These are phyloP conservation scores for Myxozyma melibiosi DNA, from an alignment of 805 yeast species.

Conservation along the genomic window DNA sequence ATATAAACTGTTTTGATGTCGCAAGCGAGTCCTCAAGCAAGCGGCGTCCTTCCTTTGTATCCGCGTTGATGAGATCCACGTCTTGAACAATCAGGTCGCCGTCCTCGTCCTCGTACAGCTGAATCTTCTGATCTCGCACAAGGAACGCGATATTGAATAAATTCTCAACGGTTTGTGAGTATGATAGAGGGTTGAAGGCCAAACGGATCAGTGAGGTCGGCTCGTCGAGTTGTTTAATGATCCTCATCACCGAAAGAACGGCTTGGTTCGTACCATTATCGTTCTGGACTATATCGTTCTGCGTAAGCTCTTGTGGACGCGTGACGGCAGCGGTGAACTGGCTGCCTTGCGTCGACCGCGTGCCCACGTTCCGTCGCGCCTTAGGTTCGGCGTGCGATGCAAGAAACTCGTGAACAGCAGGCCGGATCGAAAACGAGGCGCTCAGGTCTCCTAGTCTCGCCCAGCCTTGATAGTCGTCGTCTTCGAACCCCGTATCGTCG, in stretches of 20 bases:
- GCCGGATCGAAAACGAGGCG: conserved; percentile 6
- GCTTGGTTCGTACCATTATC: conserved; percentile 22
- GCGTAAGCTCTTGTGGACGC: conserved; percentile 13
- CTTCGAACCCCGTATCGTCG: conserved; percentile 16
- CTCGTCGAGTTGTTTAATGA: conserved; percentile 7
- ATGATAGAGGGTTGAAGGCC: conserved; percentile 74
- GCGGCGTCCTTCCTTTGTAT: not conserved
- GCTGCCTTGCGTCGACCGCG: conserved; percentile 4
- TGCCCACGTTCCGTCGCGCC: conserved; percentile 1
- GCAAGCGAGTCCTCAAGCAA: conserved; percentile 12
- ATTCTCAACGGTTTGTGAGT: conserved; percentile 79
- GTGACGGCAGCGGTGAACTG: conserved; percentile 9
- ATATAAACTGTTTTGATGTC: conserved; percentile 63
- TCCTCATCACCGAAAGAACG: conserved; percentile 19
- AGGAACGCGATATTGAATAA: conserved; percentile 81
- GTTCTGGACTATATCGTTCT: conserved; percentile 9
- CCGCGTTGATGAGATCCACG: conserved; percentile 15
- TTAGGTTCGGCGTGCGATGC: conserved; percentile 13
- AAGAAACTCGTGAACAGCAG: conserved; percentile 23
- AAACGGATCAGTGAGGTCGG: conserved; percentile 64
- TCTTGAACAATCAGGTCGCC: conserved; percentile 36
- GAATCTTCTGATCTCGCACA: conserved; percentile 68
- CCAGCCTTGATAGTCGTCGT: conserved; percentile 20
- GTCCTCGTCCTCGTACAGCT: conserved; percentile 51
- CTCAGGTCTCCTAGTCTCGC: conserved; percentile 24